phyloP scores from a whole-genome alignment of 2,329 filamentous ascomycete species.

The Xylariaceae sp. region DNA sequence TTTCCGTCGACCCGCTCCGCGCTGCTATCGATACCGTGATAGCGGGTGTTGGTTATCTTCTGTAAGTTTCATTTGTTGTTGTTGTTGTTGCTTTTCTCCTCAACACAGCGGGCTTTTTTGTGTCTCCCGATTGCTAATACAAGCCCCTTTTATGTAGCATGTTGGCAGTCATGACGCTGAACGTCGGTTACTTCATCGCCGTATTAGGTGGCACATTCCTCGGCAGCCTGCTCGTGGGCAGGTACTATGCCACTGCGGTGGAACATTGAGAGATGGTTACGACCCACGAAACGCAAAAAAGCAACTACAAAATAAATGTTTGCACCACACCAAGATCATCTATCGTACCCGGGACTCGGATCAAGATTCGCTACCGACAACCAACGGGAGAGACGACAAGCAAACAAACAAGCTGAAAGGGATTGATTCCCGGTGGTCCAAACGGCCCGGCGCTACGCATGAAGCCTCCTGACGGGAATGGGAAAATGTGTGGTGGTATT shows the following conservation, averaged over 20 bases:
- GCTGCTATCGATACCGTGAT: slow-evolving; percentile 28
- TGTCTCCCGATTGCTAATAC: no score
- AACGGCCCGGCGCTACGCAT: no score
- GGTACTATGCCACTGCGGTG: slow-evolving; percentile 41
- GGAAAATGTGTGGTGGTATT: background rate
- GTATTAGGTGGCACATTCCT: slow-evolving; percentile 54
- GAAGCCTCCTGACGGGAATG: no score
- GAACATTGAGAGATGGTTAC: slow-evolving; percentile 19
- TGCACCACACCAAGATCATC: slow-evolving; percentile 1
- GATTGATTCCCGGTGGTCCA: no score
- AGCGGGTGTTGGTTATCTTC: slow-evolving; percentile 29
- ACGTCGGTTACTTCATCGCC: slow-evolving; percentile 31
- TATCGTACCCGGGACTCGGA: no score
- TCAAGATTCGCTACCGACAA: no score
- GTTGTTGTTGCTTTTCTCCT: background rate
- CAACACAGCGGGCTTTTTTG: no score
- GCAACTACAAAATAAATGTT: background rate
- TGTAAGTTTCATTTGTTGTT: no score
- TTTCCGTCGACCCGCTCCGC: slow-evolving; percentile 55
- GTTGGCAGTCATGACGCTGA: slow-evolving; percentile 33
- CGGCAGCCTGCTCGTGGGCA: slow-evolving; percentile 76
- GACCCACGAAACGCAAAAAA: background rate
- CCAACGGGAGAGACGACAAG: no score
- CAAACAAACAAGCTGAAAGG: no score
- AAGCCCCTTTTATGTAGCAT: slow-evolving; percentile 28